Evolutionary conservation across 2,329 filamentous ascomycete species (phyloP).

Genomic region (Arthrobotrys iridis): DNA sequence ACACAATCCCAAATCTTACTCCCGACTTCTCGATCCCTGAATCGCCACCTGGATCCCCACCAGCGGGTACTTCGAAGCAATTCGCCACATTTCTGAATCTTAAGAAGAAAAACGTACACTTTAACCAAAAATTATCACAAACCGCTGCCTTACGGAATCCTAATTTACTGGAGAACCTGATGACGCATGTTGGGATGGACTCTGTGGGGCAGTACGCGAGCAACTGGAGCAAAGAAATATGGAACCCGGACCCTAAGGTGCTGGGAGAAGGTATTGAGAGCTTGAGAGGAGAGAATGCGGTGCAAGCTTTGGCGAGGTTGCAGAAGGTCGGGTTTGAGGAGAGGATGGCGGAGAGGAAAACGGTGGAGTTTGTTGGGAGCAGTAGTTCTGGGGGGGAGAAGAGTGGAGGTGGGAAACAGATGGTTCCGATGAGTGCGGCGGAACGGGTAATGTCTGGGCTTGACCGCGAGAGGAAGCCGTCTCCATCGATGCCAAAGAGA

Average conservation of each 20-base stretch:
- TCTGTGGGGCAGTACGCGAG: constrained; percentile 73
- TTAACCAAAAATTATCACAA: constrained; percentile 77
- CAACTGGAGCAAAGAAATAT: constrained; percentile 68
- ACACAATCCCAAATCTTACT: constrained; percentile 79
- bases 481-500: constrained; percentile 39
- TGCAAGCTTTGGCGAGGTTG: constrained; percentile 62
- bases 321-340: constrained; percentile 61
- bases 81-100: constrained; percentile 78
- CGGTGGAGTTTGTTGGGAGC: constrained; percentile 51
- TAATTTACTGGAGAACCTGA: constrained; percentile 75
- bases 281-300: constrained; percentile 41
- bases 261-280: constrained; percentile 42
- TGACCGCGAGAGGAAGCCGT: constrained; percentile 54
- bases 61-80: constrained; percentile 69
- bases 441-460: constrained; percentile 58
- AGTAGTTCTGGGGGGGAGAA: constrained; percentile 1
- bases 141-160: constrained; percentile 77
- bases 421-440: constrained; percentile 55
- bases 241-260: constrained; percentile 65
- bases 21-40: constrained; percentile 73
- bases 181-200: constrained; percentile 73
- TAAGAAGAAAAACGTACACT: constrained; percentile 80
- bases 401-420: background rate
- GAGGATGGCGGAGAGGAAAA: constrained; percentile 56
- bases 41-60: constrained; percentile 74